phyloP scores from a whole-genome alignment of 805 yeast genomes.

The Pichia membranifaciens region DNA sequence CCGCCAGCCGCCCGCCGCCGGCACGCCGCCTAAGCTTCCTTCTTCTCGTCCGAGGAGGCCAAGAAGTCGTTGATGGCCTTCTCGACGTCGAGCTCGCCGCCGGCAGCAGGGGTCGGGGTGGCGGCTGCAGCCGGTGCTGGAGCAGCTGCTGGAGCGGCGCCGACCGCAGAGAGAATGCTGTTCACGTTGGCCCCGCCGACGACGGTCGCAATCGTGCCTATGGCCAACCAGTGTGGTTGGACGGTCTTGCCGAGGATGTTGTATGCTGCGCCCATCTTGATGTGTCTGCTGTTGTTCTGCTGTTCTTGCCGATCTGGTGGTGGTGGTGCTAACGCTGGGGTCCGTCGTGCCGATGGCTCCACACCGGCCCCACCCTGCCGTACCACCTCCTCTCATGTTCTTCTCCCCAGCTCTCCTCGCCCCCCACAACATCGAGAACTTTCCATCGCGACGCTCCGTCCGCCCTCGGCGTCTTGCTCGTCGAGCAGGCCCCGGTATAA shows the following conservation, averaged over 20 bases:
- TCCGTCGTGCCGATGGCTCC: not conserved
- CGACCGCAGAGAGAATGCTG: constrained; percentile 34
- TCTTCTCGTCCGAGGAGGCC: constrained; percentile 6
- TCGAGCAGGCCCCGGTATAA: too few species aligned
- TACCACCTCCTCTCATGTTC: not conserved
- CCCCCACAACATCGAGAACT: too few species aligned
- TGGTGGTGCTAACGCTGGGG: not conserved
- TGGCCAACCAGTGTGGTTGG: constrained; percentile 77
- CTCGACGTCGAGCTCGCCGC: constrained; percentile 3
- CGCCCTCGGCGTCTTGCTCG: too few species aligned
- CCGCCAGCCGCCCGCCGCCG: too few species aligned
- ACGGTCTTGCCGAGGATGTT: constrained; percentile 76
- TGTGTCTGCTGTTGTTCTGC: too few species aligned
- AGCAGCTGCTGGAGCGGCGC: constrained; percentile 33
- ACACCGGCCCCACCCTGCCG: not conserved
- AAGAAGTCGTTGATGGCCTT: constrained; percentile 7
- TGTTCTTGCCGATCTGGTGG: not conserved
- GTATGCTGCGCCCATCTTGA: constrained; percentile 75
- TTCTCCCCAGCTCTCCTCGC: too few species aligned
- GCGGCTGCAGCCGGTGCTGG: constrained; percentile 3
- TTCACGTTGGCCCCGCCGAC: constrained; percentile 39
- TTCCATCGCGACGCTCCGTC: too few species aligned
- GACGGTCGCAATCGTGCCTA: constrained; percentile 71
- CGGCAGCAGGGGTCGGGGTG: not conserved
- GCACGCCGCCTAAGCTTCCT: not conserved